Evolutionary conservation across 768 basidiomycete genomes (phyloP).

Genomic region (Lactarius indigo): DNA sequence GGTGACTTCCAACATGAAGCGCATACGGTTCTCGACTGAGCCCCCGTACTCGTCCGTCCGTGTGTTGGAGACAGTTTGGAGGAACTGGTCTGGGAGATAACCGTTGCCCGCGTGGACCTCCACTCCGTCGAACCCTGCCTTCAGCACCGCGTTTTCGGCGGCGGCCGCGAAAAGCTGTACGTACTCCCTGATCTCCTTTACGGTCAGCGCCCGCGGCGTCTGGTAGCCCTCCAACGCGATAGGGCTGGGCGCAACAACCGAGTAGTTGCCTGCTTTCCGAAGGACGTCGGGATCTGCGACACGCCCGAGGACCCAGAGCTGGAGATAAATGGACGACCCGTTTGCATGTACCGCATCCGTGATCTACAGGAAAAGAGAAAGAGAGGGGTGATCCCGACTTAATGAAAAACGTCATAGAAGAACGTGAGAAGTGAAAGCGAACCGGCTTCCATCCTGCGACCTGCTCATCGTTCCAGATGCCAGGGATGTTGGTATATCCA

Average conservation of each 20-base stretch:
- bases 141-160: constrained; percentile 27
- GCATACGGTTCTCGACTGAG: constrained; percentile 41
- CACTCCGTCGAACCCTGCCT: constrained; percentile 33
- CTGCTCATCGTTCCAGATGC: constrained; percentile 51
- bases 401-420: neutral
- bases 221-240: constrained; percentile 1
- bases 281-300: constrained; percentile 24
- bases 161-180: constrained; percentile 44
- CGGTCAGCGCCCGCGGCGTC: constrained; percentile 43
- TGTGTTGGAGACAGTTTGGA: constrained; percentile 36
- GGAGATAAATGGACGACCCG: constrained; percentile 41
- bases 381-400: neutral
- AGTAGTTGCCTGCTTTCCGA: neutral
- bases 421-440: neutral
- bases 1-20: constrained; percentile 39
- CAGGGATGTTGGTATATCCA: constrained; percentile 44
- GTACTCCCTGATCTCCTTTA: constrained; percentile 48
- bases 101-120: constrained; percentile 33
- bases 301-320: constrained; percentile 50
- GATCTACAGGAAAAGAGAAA: neutral
- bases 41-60: constrained; percentile 48
- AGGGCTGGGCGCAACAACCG: neutral
- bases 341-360: constrained; percentile 44
- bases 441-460: constrained; percentile 53
- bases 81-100: constrained; percentile 38